Evolutionary conservation across 345 rosid species (phyloP).

Genomic region (Dipteronia sinensis): DNA sequence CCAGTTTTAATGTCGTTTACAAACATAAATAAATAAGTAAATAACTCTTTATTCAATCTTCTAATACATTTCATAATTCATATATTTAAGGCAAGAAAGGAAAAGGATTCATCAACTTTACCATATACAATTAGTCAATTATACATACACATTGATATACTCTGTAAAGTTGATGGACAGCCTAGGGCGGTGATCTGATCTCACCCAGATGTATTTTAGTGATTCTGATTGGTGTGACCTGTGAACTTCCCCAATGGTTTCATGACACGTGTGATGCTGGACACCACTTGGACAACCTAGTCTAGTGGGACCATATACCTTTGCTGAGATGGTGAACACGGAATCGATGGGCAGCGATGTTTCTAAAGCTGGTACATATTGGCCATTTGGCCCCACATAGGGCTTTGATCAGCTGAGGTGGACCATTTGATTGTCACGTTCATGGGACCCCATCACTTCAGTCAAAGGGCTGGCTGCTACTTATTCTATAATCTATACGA

Average conservation of each 20-base stretch:
- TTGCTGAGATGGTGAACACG: neutral
- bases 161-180: slow-evolving; percentile 13
- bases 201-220: slow-evolving; percentile 11
- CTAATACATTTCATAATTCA: no score
- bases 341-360: neutral
- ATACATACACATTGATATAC: neutral
- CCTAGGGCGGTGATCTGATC: slow-evolving; percentile 21
- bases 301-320: neutral
- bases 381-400: neutral
- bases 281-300: neutral
- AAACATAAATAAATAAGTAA: no score
- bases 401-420: neutral
- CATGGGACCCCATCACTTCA: neutral
- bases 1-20: no score
- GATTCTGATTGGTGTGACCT: neutral
- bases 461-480: no score
- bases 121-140: no score
- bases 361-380: neutral
- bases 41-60: no score
- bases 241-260: neutral
- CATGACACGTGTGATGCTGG: neutral
- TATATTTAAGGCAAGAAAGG: neutral
- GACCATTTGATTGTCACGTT: neutral
- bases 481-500: no score
- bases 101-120: neutral